Conservation (phyloP, 2,329 filamentous ascomycete genomes). For the Hymenoscyphus fructigenus region DNA sequence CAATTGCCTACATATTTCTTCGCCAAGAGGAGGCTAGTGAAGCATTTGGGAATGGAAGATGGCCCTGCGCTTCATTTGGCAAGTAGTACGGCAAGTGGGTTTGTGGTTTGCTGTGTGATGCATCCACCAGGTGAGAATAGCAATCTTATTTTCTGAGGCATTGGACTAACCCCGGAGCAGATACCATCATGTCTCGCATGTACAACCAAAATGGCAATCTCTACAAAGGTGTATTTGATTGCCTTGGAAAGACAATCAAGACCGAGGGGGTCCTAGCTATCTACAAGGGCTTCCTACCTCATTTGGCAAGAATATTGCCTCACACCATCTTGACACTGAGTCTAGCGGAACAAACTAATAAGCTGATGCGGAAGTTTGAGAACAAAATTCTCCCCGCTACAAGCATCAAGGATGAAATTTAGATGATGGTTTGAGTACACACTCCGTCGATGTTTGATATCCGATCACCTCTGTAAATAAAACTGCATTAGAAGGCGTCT, state of each 20-base stretch:
- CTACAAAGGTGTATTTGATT: slow-evolving; percentile 93
- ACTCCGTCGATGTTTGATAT: slow-evolving; percentile 13
- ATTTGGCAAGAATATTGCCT: slow-evolving; percentile 88
- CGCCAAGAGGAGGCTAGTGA: slow-evolving; percentile 81
- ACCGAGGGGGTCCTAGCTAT: slow-evolving; percentile 90
- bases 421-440: slow-evolving; percentile 12
- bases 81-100: slow-evolving; percentile 86
- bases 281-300: slow-evolving; percentile 97
- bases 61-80: slow-evolving; percentile 84
- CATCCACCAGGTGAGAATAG: slow-evolving; percentile 76
- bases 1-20: slow-evolving; percentile 98
- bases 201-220: slow-evolving; percentile 99
- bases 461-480: slow-evolving; percentile 25
- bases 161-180: slow-evolving; percentile 41
- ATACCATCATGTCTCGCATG: slow-evolving; percentile 97
- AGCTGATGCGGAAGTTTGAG: slow-evolving; percentile 81
- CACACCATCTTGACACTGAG: slow-evolving; percentile 94
- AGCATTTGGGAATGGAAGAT: slow-evolving; percentile 85
- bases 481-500: slow-evolving; percentile 23
- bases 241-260: slow-evolving; percentile 82
- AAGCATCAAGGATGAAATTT: slow-evolving; percentile 29
- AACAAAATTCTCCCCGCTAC: slow-evolving; percentile 48
- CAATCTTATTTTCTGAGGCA: not conserved
- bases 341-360: slow-evolving; percentile 95
- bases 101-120: slow-evolving; percentile 97